These are phyloP conservation scores for Spathaspora hagerdaliae DNA, from an alignment of 805 yeast genomes.

Conservation along the genomic window DNA sequence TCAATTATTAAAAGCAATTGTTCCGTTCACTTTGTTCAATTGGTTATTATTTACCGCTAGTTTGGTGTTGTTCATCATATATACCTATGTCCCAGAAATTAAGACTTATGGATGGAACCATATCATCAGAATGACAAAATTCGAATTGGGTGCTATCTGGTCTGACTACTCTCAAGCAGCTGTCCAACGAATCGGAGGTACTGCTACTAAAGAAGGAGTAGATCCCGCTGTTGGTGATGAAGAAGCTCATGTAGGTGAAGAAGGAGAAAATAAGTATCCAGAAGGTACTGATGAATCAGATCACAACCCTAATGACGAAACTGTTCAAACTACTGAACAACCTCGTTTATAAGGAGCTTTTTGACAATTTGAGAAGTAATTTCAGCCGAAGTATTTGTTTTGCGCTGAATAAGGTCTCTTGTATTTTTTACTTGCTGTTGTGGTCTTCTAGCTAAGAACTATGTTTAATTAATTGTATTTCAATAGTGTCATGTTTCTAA, in stretches of 20 bases:
- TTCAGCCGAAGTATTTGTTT: no score
- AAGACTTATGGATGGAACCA: constrained; percentile 3
- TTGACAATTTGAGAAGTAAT: no score
- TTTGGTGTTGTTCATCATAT: constrained; percentile 3
- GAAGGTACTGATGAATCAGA: constrained; percentile 1
- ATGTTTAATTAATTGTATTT: no score
- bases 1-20: constrained; percentile 3
- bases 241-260: constrained; percentile 5
- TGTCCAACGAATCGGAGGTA: not conserved
- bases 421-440: no score
- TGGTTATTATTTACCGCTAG: constrained; percentile 8
- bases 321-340: not conserved
- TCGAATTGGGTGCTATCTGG: constrained; percentile 6
- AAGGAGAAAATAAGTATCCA: constrained; percentile 1
- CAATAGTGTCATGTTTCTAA: no score
- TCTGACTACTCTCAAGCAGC: constrained; percentile 1
- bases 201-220: not conserved
- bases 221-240: constrained; percentile 2
- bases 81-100: constrained; percentile 5
- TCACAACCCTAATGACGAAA: not conserved
- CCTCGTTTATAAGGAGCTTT: no score
- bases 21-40: constrained; percentile 7
- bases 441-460: no score
- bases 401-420: no score
- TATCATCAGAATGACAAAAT: not conserved